These are phyloP conservation scores for Lizonia empirigonia DNA, from an alignment of 2,329 filamentous ascomycete species.

Conservation along the genomic window DNA sequence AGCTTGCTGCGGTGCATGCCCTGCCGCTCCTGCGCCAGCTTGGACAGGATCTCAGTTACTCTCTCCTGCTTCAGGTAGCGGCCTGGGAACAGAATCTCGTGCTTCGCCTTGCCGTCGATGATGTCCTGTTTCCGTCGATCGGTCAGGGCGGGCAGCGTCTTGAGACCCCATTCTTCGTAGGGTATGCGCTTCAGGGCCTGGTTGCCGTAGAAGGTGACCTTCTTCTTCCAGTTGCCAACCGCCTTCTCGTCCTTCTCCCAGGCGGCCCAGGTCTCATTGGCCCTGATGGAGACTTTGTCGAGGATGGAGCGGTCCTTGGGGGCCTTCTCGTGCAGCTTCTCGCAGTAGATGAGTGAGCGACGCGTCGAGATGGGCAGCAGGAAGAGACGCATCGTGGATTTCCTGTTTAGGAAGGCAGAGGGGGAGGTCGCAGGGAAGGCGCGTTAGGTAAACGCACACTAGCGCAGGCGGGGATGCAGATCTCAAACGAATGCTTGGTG, in stretches of 20 bases:
- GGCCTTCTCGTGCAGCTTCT: conserved; percentile 67
- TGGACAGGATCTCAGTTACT: conserved; percentile 69
- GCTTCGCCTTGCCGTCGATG: conserved; percentile 64
- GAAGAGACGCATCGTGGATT: conserved; percentile 78
- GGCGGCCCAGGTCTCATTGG: conserved; percentile 76
- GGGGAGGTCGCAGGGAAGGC: conserved; percentile 9
- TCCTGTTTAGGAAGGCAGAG: conserved; percentile 12
- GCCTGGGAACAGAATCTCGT: conserved; percentile 78
- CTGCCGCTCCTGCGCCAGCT: conserved; percentile 80
- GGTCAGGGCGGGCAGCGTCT: conserved; percentile 86
- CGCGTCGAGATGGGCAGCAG: conserved; percentile 91
- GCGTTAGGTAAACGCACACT: conserved; percentile 24
- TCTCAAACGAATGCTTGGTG: conserved; percentile 16
- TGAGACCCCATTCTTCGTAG: conserved; percentile 97
- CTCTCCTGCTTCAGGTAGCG: conserved; percentile 68
- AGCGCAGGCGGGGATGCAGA: conserved; percentile 24
- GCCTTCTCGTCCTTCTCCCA: conserved; percentile 81
- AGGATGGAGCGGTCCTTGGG: conserved; percentile 59
- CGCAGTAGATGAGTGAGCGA: conserved; percentile 89
- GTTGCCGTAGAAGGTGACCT: conserved; percentile 86
- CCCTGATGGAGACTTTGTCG: conserved; percentile 74
- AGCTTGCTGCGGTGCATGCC: conserved; percentile 75
- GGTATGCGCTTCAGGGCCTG: conserved; percentile 83
- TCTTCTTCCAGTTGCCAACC: conserved; percentile 78
- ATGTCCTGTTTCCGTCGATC: conserved; percentile 68